Conservation (phyloP, 768 basidiomycete species). For the Polyporus arcularius region DNA sequence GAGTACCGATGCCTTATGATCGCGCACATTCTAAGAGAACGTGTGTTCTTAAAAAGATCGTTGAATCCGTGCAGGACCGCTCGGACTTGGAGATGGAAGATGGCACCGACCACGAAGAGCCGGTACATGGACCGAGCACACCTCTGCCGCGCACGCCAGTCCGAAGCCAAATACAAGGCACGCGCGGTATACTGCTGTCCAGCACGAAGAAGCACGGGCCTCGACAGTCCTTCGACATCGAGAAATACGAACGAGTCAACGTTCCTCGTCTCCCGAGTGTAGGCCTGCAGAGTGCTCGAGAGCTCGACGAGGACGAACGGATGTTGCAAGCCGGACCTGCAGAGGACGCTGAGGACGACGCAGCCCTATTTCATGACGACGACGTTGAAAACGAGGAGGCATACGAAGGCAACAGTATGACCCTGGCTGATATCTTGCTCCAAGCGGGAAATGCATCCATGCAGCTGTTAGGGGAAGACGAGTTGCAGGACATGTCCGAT, state of each 20-base stretch:
- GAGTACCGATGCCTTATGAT: background rate
- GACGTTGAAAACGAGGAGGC: slow-evolving; percentile 26
- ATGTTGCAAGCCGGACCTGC: background rate
- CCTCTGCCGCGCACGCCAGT: slow-evolving; percentile 2
- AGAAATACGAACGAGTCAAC: slow-evolving; percentile 16
- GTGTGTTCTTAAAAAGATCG: background rate
- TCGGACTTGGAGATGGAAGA: slow-evolving; percentile 11
- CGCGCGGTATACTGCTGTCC: slow-evolving; percentile 19
- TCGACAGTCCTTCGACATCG: slow-evolving; percentile 20
- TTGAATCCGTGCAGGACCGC: slow-evolving; percentile 16
- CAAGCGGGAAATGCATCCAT: slow-evolving; percentile 36
- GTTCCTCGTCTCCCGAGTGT: slow-evolving; percentile 12
- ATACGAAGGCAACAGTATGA: slow-evolving; percentile 48
- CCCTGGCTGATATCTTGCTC: slow-evolving; percentile 46
- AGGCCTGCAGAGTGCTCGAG: slow-evolving; percentile 8
- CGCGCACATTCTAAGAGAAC: too few relatives aligned
- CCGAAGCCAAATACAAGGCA: background rate
- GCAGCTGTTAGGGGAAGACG: slow-evolving; percentile 38
- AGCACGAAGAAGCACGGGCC: slow-evolving; percentile 18
- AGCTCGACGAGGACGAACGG: slow-evolving; percentile 3
- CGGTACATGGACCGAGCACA: background rate
- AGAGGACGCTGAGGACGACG: slow-evolving; percentile 9
- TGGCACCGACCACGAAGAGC: background rate
- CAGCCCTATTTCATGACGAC: background rate
- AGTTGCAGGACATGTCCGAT: slow-evolving; percentile 15